These are phyloP conservation scores for Mortierella sp. DNA, from an alignment of 371 early-diverging fungal genomes.

Conservation along the genomic window DNA sequence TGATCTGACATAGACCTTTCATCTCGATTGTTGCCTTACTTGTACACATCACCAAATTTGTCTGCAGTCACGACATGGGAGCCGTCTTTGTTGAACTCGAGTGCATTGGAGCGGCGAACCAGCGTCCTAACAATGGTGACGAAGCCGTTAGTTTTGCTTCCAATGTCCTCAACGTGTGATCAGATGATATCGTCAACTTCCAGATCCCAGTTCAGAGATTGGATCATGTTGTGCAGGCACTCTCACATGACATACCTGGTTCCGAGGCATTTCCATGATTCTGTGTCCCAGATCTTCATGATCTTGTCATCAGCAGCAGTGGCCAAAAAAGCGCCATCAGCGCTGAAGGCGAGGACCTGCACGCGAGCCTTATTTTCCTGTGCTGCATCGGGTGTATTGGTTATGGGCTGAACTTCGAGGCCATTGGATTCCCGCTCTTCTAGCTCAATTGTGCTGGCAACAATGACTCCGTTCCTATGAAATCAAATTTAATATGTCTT, in stretches of 20 bases:
- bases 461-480: slow-evolving; percentile 60
- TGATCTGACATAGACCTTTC: neutral
- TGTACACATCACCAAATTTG: slow-evolving; percentile 96
- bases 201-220: neutral
- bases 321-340: slow-evolving; percentile 71
- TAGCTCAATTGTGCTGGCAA: slow-evolving; percentile 42
- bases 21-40: slow-evolving; percentile 56
- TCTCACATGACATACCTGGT: slow-evolving; percentile 58
- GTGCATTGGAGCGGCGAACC: slow-evolving; percentile 77
- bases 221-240: neutral
- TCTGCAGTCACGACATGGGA: slow-evolving; percentile 84
- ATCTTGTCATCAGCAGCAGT: slow-evolving; percentile 81
- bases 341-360: slow-evolving; percentile 68
- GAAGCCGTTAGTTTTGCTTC: neutral
- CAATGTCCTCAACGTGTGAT: slow-evolving; percentile 6
- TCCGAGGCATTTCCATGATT: slow-evolving; percentile 66
- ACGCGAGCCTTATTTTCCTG: slow-evolving; percentile 63
- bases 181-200: neutral
- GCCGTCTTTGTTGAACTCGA: slow-evolving; percentile 73
- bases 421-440: slow-evolving; percentile 48
- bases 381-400: slow-evolving; percentile 55
- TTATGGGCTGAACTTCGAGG: slow-evolving; percentile 43
- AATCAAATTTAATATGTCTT: neutral
- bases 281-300: slow-evolving; percentile 77
- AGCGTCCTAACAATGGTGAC: slow-evolving; percentile 57